Evolutionary conservation across 768 basidiomycete species (phyloP).

Genomic region (Leccinum disarticulatum): DNA sequence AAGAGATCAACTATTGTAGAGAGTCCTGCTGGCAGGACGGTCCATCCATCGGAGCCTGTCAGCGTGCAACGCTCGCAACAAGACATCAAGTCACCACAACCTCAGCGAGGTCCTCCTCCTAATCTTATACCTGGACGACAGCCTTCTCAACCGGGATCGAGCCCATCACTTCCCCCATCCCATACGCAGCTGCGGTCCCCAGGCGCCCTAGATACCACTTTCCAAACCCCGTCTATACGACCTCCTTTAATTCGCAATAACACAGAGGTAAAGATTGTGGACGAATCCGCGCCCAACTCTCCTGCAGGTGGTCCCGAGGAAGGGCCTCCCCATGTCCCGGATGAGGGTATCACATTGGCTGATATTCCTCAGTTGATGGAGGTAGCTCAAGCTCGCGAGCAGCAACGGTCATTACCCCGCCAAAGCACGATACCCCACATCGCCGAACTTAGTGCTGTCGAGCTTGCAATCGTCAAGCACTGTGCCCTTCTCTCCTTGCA

Average conservation of each 20-base stretch:
- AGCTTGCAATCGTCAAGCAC: slow-evolving; percentile 90
- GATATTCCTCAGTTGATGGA: slow-evolving; percentile 94
- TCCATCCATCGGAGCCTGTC: slow-evolving; percentile 65
- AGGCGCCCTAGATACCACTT: slow-evolving; percentile 36
- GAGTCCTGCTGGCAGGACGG: slow-evolving; percentile 86
- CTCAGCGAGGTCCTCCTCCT: slow-evolving; percentile 38
- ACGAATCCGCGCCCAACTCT: slow-evolving; percentile 73
- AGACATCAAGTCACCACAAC: slow-evolving; percentile 38
- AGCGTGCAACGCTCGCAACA: slow-evolving; percentile 49
- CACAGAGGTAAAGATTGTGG: slow-evolving; percentile 86
- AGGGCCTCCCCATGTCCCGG: slow-evolving; percentile 41
- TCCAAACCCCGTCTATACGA: slow-evolving; percentile 49
- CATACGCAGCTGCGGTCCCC: slow-evolving; percentile 42
- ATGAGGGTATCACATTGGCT: slow-evolving; percentile 88
- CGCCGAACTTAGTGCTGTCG: slow-evolving; percentile 79
- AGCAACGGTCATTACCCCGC: slow-evolving; percentile 78
- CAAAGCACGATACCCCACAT: slow-evolving; percentile 80
- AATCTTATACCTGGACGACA: slow-evolving; percentile 37
- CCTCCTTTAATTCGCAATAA: slow-evolving; percentile 76
- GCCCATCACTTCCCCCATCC: slow-evolving; percentile 33
- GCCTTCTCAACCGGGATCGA: slow-evolving; percentile 34
- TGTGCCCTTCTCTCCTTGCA: slow-evolving; percentile 80
- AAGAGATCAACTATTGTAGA: slow-evolving; percentile 96
- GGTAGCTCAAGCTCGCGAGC: slow-evolving; percentile 86
- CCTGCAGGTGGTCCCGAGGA: slow-evolving; percentile 55